phyloP scores from a whole-genome alignment of 768 basidiomycete genomes.

The Kwoniella europaea region DNA sequence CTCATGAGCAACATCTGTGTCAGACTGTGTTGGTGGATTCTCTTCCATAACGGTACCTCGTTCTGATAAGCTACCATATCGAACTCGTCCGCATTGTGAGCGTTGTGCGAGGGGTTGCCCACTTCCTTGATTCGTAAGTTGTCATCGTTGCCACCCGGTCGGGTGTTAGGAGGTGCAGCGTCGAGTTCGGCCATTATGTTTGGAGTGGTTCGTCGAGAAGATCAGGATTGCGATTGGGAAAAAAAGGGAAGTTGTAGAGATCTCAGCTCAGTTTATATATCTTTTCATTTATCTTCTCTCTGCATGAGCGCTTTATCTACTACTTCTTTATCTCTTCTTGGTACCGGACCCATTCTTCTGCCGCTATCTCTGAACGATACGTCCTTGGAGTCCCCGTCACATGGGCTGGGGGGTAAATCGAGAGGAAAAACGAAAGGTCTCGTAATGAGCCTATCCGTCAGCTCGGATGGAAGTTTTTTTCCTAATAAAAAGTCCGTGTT shows the following conservation, averaged over 20 bases:
- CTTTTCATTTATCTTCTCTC: background rate
- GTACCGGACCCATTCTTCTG: conserved; percentile 1
- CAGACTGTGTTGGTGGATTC: conserved; percentile 27
- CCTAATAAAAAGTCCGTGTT: background rate
- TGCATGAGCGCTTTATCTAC: too few relatives aligned
- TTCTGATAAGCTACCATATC: conserved; percentile 28
- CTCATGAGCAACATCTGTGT: conserved; percentile 36
- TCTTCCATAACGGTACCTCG: conserved; percentile 29
- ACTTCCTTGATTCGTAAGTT: conserved; percentile 12
- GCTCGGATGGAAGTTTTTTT: background rate
- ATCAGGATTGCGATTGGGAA: background rate
- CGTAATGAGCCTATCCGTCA: background rate
- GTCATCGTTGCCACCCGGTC: conserved; percentile 28
- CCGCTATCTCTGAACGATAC: background rate
- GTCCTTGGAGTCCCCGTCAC: background rate
- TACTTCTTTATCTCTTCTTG: background rate
- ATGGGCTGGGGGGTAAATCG: background rate
- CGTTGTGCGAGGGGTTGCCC: background rate
- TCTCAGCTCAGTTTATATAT: background rate
- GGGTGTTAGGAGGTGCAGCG: conserved; percentile 34
- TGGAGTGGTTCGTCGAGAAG: background rate
- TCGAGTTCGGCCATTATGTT: conserved; percentile 26
- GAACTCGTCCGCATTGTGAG: conserved; percentile 5
- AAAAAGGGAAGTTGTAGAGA: background rate
- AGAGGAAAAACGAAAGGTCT: background rate